phyloP scores from a whole-genome alignment of 2,329 filamentous ascomycete species.

The Arthrobotrys iridis region DNA sequence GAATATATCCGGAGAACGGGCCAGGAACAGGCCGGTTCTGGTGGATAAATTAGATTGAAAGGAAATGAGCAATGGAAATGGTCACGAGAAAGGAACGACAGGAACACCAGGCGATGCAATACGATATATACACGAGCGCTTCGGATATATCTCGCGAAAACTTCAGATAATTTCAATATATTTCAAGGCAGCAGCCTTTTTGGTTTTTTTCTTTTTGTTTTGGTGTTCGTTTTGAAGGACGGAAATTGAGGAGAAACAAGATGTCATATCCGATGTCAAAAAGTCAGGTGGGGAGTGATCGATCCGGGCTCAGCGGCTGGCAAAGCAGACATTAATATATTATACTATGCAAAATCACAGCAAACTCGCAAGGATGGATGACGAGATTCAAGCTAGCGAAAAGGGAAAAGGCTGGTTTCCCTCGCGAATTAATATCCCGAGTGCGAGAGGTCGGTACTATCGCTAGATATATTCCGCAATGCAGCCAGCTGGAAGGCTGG shows the following conservation, averaged over 20 bases:
- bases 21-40: conserved; percentile 42
- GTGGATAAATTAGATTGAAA: conserved; percentile 37
- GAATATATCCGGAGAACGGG: conserved; percentile 45
- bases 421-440: conserved; percentile 19
- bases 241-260: conserved; percentile 19
- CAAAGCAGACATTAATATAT: conserved; percentile 18
- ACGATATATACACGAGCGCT: conserved; percentile 17
- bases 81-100: conserved; percentile 37
- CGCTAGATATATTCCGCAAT: conserved; percentile 26
- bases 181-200: conserved; percentile 23
- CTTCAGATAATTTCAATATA: conserved; percentile 15
- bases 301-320: conserved; percentile 16
- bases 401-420: conserved; percentile 1
- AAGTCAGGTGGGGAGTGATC: conserved; percentile 14
- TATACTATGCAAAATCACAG: conserved; percentile 1
- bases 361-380: conserved; percentile 19
- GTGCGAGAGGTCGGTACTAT: conserved; percentile 22
- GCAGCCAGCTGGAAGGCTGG: background rate
- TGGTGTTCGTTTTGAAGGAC: background rate
- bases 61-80: conserved; percentile 19
- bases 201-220: background rate
- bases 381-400: conserved; percentile 18
- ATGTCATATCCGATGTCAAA: background rate
- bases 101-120: conserved; percentile 11
- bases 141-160: conserved; percentile 10